phyloP scores from a whole-genome alignment of 768 basidiomycete genomes.

The Xerocomellus intermedius region DNA sequence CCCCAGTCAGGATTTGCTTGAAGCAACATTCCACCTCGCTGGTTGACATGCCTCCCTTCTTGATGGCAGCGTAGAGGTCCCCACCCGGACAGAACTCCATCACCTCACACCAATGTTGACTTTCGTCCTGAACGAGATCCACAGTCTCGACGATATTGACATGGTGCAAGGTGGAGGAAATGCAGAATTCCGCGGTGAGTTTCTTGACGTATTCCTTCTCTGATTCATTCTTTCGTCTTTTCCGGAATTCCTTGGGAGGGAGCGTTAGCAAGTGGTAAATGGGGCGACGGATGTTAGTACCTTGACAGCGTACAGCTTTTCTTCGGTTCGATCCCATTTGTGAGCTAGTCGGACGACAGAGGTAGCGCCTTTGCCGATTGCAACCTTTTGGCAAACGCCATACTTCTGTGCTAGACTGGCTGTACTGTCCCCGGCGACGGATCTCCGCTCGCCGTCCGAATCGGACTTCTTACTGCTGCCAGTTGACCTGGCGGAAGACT shows the following conservation, averaged over 20 bases:
- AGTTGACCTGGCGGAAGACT: constrained; percentile 68
- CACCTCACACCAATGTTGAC: constrained; percentile 96
- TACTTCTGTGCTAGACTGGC: constrained; percentile 82
- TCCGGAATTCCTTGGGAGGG: constrained; percentile 83
- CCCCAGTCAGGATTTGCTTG: constrained; percentile 89
- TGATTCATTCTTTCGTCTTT: constrained; percentile 95
- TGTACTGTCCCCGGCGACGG: constrained; percentile 50
- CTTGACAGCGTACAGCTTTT: constrained; percentile 98
- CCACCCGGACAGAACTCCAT: constrained; percentile 99
- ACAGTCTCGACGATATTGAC: constrained; percentile 97
- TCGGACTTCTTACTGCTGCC: constrained; percentile 65
- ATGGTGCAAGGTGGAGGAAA: constrained; percentile 93
- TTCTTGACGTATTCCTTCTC: constrained; percentile 99
- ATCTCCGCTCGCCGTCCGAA: constrained; percentile 52
- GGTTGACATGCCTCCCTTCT: constrained; percentile 90
- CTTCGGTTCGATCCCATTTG: constrained; percentile 96
- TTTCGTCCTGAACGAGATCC: constrained; percentile 98
- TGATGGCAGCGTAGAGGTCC: constrained; percentile 97
- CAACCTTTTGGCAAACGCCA: constrained; percentile 93
- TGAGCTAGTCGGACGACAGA: constrained; percentile 95
- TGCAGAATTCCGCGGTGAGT: constrained; percentile 98
- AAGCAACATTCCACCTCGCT: constrained; percentile 97
- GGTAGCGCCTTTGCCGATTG: constrained; percentile 98
- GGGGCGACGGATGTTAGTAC: constrained; percentile 43
- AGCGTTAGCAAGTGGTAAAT: background rate